A percentile compares a stretch with the other conserved stretches of the same genome.
Evolutionary conservation across 2,329 filamentous ascomycete species (phyloP).

Genomic region (Fusarium sarcochroum): DNA sequence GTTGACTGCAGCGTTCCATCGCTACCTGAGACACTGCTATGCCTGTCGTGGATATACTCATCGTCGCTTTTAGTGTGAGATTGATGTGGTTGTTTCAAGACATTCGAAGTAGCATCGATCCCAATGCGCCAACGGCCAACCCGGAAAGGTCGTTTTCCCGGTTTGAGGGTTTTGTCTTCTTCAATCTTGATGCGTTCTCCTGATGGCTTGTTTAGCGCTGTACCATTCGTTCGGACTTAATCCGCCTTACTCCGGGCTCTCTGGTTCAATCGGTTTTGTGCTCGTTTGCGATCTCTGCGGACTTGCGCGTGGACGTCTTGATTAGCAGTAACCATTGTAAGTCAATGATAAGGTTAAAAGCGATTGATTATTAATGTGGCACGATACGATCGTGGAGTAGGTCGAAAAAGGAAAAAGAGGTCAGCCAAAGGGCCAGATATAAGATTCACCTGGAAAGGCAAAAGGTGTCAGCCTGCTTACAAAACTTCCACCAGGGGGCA

Average conservation of each 20-base stretch:
- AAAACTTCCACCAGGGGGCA: background rate
- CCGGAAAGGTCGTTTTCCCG: slow-evolving; percentile 12
- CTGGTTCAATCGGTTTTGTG: slow-evolving; percentile 36
- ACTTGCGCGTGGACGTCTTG: background rate
- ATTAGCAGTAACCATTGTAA: background rate
- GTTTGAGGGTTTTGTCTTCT: background rate
- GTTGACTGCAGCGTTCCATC: background rate
- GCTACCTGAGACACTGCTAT: accelerated
- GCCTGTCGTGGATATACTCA: background rate
- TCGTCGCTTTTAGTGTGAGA: background rate
- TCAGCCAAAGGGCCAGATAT: background rate
- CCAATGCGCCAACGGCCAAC: slow-evolving; percentile 32
- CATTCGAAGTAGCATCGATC: background rate
- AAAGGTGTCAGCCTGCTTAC: slow-evolving; percentile 31
- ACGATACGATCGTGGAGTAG: too few species aligned
- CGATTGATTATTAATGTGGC: too few species aligned
- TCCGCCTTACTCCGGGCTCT: slow-evolving; percentile 29
- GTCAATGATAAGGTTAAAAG: accelerated
- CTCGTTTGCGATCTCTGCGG: slow-evolving; percentile 20
- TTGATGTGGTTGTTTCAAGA: background rate
- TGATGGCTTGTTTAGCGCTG: background rate
- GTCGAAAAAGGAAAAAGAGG: background rate
- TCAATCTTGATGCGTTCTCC: slow-evolving; percentile 13
- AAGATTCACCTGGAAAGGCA: slow-evolving; percentile 2
- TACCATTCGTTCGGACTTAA: background rate